These are phyloP conservation scores for Talaromyces sp. DNA, from an alignment of 2,329 filamentous ascomycete species.

Conservation along the genomic window DNA sequence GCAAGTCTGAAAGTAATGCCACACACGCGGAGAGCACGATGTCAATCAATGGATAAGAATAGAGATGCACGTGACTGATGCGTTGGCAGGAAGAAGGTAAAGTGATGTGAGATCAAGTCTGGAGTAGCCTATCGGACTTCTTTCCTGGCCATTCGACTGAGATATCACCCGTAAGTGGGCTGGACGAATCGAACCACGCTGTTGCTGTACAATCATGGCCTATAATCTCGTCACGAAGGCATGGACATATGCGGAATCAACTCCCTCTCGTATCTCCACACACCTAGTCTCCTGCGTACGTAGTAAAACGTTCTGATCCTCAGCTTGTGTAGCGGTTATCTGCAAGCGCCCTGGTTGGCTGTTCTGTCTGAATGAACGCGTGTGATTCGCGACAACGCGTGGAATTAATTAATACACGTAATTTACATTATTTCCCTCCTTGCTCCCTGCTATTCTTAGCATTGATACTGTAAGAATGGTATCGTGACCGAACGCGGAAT, in stretches of 20 bases:
- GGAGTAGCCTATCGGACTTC: not conserved
- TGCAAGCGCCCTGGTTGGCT: not conserved
- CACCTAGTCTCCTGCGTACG: not conserved
- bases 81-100: not conserved
- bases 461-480: not conserved
- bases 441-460: not conserved
- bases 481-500: constrained; percentile 8
- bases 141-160: not conserved
- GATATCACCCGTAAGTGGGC: not conserved
- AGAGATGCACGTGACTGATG: constrained; percentile 14
- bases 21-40: not conserved
- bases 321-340: not conserved
- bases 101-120: not conserved
- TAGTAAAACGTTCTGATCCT: not conserved
- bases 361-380: not conserved
- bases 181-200: not conserved
- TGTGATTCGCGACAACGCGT: constrained; percentile 3
- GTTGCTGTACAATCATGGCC: not conserved
- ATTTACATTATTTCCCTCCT: not conserved
- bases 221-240: not conserved
- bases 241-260: not conserved
- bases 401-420: constrained; percentile 8
- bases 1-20: not conserved
- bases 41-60: constrained; percentile 2
- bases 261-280: not conserved